Evolutionary conservation across 768 basidiomycete species (phyloP).

Genomic region (Rhizopogon salebrosus): DNA sequence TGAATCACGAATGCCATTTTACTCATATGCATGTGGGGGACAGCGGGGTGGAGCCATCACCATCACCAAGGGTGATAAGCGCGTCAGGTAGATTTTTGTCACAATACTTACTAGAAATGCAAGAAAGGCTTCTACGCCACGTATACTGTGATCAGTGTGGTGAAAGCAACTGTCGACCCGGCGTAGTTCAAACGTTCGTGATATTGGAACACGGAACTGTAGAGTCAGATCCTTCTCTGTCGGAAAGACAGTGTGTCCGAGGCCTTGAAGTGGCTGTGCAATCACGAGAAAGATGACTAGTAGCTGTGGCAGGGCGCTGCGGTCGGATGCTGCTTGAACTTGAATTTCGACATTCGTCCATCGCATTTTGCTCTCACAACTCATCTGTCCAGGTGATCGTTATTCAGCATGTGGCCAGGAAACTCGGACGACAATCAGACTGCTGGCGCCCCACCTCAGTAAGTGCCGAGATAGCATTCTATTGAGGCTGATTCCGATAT

Average conservation of each 20-base stretch:
- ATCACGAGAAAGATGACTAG: too few relatives aligned
- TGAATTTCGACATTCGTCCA: background rate
- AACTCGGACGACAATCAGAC: background rate
- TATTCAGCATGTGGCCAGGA: constrained; percentile 6
- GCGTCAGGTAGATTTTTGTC: too few relatives aligned
- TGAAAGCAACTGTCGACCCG: too few relatives aligned
- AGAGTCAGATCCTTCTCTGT: too few relatives aligned
- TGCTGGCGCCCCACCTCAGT: constrained; percentile 7
- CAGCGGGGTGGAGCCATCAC: background rate
- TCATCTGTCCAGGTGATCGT: background rate
- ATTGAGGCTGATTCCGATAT: background rate
- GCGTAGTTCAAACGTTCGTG: too few relatives aligned
- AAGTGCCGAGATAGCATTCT: constrained; percentile 1
- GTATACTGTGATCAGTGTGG: too few relatives aligned
- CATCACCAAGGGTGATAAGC: too few relatives aligned
- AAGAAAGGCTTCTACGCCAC: too few relatives aligned
- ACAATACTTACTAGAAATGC: too few relatives aligned
- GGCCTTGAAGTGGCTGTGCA: too few relatives aligned
- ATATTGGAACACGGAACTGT: too few relatives aligned
- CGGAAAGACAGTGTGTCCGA: too few relatives aligned
- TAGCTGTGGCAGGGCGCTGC: background rate
- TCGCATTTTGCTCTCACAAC: background rate
- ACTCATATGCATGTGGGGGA: background rate
- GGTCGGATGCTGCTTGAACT: background rate
- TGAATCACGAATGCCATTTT: background rate